Base-by-base conservation (phyloP, 768 basidiomycete species). In the Mycena alexandri region DNA sequence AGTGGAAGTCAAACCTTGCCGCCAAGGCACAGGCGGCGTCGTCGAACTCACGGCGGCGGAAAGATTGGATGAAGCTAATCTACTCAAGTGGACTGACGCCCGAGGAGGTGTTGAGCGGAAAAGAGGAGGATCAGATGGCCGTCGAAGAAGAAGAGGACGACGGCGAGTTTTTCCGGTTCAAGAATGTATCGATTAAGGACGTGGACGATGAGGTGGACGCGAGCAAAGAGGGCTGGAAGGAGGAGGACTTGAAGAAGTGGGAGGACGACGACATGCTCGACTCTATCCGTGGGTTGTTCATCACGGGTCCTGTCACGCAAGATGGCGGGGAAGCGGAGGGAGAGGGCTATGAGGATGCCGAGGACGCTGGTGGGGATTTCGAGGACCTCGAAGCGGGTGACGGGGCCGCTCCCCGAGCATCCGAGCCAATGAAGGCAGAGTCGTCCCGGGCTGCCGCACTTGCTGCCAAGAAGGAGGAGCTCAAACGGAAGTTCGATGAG, bases 401-500 rank as follows among this genome's bases (percentile, higher is more conserved):
- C 25, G 78, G 61, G 7, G 74, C 75, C 13, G 80, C 48, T 17
- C 75, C 75, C 9, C 22, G 65, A 44, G 47, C 69, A 3, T 61
- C 59, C 21, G 72, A 76, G 52, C 77, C 79, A 17, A 2, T 44
- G 22, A 56, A 53, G 24, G 52, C 61, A 3, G 80, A 85, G 64
- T 75, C 81, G 0, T 72, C 82, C 14, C 81, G 82, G 34, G 85
- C 84, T 29, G 81, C 82, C 34, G 83, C 86, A 1, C 89, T 98
- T 41, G 88, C 92, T 11, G 85, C 87, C 34, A 98, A 97, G 82
- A 98, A 98, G 81, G 94, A 93, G 72, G 88, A 86, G 2, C 86
- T 98, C 65, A 98, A 98, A 79, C 89, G 90, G 71, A 96, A 97
- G 78, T 99, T 99, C 76, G 94, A 99, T 79, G 94, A 95, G 73